Conservation (phyloP, 129 eudicot genomes). For the Flaveria trinervia region DNA sequence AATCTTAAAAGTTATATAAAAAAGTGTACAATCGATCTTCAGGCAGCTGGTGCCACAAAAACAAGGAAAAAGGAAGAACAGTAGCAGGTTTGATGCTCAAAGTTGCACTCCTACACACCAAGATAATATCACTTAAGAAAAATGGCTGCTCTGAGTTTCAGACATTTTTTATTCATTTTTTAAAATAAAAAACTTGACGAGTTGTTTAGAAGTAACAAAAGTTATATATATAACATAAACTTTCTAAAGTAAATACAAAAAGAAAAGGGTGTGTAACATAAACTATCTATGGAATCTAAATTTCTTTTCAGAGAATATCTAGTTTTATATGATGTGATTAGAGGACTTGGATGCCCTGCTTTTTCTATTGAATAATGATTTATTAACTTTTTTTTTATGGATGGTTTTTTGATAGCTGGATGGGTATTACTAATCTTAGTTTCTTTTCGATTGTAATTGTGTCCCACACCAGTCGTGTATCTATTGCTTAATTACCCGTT, state of each 20-base stretch:
- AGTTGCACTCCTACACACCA: background rate
- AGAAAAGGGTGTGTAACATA: background rate
- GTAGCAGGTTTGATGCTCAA: background rate
- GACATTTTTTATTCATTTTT: background rate
- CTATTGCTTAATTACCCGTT: too few relatives aligned
- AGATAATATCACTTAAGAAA: background rate
- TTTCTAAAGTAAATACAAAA: background rate
- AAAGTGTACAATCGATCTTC: background rate
- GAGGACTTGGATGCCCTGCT: background rate
- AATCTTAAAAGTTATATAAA: background rate
- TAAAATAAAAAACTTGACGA: background rate
- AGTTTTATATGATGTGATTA: background rate
- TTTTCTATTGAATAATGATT: background rate
- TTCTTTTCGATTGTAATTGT: too few relatives aligned
- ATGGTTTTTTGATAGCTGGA: background rate
- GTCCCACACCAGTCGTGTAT: too few relatives aligned
- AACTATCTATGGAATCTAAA: background rate
- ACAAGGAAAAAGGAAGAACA: background rate
- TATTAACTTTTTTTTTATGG: background rate
- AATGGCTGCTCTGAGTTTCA: background rate
- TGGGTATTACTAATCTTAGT: too few relatives aligned
- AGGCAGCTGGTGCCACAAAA: conserved; percentile 7
- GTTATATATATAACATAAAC: background rate
- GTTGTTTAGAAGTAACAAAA: background rate
- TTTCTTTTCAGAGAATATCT: background rate